phyloP scores from a whole-genome alignment of 768 basidiomycete species.

The Leccinum subgranulosum region DNA sequence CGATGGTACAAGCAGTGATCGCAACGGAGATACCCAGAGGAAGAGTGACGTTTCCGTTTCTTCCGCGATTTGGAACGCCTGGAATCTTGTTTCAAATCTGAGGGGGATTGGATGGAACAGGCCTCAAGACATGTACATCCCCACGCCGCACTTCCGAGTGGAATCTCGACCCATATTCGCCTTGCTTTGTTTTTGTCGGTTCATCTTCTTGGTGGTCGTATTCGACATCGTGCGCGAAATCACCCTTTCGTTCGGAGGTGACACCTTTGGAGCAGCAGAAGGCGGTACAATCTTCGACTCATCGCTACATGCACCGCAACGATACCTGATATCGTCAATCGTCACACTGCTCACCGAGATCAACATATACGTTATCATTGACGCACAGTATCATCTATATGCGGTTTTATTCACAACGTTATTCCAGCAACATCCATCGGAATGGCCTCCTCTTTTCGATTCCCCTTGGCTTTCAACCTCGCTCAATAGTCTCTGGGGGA shows the following conservation, averaged over 20 bases:
- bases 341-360: slow-evolving; percentile 45
- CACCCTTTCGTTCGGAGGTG: slow-evolving; percentile 33
- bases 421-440: slow-evolving; percentile 44
- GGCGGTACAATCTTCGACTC: slow-evolving; percentile 40
- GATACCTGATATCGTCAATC: slow-evolving; percentile 41
- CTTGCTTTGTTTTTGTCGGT: slow-evolving; percentile 13
- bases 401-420: slow-evolving; percentile 44
- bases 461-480: slow-evolving; percentile 57
- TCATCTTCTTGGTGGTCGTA: neutral
- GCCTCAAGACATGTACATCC: slow-evolving; percentile 11
- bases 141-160: slow-evolving; percentile 11
- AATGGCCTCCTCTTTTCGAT: slow-evolving; percentile 66
- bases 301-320: slow-evolving; percentile 29
- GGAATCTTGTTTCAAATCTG: slow-evolving; percentile 23
- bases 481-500: slow-evolving; percentile 59
- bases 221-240: slow-evolving; percentile 3
- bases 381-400: slow-evolving; percentile 38
- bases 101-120: slow-evolving; percentile 29
- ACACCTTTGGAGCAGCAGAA: slow-evolving; percentile 33
- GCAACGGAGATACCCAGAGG: neutral
- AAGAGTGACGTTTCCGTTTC: slow-evolving; percentile 1
- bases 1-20: neutral
- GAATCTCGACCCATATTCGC: slow-evolving; percentile 20
- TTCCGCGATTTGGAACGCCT: slow-evolving; percentile 27
- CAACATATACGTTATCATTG: slow-evolving; percentile 43